These are phyloP conservation scores for Candida alai DNA, from an alignment of 805 yeast species.

Conservation along the genomic window DNA sequence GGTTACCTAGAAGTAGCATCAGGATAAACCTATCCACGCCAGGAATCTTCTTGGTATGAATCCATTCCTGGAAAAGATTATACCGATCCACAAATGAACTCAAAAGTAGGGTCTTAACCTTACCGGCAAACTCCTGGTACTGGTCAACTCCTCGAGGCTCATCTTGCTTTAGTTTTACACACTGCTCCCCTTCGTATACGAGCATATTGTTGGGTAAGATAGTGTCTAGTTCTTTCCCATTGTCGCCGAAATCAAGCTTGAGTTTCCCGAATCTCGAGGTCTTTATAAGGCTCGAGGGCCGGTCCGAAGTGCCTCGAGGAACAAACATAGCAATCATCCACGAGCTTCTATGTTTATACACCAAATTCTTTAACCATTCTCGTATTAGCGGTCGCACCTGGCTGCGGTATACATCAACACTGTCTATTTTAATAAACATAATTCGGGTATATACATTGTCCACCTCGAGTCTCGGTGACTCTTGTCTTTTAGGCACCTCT, in stretches of 20 bases:
- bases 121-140: slow-evolving; percentile 45
- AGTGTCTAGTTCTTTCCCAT: slow-evolving; percentile 31
- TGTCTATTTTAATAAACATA: slow-evolving; percentile 64
- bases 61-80: slow-evolving; percentile 11
- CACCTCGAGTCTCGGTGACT: slow-evolving; percentile 24
- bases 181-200: slow-evolving; percentile 21
- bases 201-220: slow-evolving; percentile 5
- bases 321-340: slow-evolving; percentile 60
- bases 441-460: slow-evolving; percentile 55
- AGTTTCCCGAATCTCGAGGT: slow-evolving; percentile 53
- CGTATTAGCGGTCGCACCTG: slow-evolving; percentile 77
- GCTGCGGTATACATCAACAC: slow-evolving; percentile 69
- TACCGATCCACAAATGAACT: slow-evolving; percentile 44
- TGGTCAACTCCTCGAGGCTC: slow-evolving; percentile 42
- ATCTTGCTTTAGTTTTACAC: slow-evolving; percentile 37
- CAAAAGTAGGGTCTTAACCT: slow-evolving; percentile 47
- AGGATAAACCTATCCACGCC: slow-evolving; percentile 17
- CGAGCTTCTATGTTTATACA: slow-evolving; percentile 35
- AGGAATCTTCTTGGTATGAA: slow-evolving; percentile 8
- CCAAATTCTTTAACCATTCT: slow-evolving; percentile 65
- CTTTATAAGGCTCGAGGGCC: slow-evolving; percentile 36
- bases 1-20: slow-evolving; percentile 49
- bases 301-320: slow-evolving; percentile 33
- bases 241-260: slow-evolving; percentile 45
- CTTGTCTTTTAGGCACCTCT: slow-evolving; percentile 45